These are phyloP conservation scores for Eucalyptus marginata DNA, from an alignment of 345 rosid species.

Conservation along the genomic window DNA sequence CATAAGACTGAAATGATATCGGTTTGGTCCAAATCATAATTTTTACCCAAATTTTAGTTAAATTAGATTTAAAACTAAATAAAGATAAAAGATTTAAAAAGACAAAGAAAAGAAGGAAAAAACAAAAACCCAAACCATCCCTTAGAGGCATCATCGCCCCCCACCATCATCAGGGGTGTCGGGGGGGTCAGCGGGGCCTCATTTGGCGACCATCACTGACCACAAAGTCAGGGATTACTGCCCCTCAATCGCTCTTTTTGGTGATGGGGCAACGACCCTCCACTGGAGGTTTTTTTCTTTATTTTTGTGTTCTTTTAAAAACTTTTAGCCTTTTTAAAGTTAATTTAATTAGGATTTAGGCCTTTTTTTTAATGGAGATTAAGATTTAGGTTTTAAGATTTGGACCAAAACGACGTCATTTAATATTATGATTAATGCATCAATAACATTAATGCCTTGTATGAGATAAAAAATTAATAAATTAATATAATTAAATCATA, in stretches of 20 bases:
- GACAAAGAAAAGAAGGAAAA: not conserved
- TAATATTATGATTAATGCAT: not conserved
- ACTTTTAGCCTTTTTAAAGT: not conserved
- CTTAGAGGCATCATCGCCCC: not conserved
- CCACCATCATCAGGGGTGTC: not conserved
- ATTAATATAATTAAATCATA: too few relatives aligned
- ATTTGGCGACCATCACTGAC: not conserved
- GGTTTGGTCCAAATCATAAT: too few relatives aligned
- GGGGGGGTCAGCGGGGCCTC: too few relatives aligned
- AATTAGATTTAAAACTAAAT: too few relatives aligned
- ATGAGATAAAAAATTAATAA: too few relatives aligned
- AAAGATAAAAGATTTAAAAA: not conserved
- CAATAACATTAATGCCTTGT: accelerated
- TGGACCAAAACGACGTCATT: accelerated
- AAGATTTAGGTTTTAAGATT: not conserved
- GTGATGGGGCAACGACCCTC: not conserved
- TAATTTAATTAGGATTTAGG: not conserved
- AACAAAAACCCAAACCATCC: not conserved
- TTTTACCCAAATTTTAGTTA: not conserved
- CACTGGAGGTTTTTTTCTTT: not conserved
- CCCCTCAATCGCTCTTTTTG: not conserved
- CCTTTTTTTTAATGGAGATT: too few relatives aligned
- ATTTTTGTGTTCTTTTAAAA: not conserved
- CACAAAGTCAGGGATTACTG: not conserved
- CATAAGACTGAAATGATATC: too few relatives aligned